Conservation (phyloP, 805 yeast species). For the Myxozyma sirexii region DNA sequence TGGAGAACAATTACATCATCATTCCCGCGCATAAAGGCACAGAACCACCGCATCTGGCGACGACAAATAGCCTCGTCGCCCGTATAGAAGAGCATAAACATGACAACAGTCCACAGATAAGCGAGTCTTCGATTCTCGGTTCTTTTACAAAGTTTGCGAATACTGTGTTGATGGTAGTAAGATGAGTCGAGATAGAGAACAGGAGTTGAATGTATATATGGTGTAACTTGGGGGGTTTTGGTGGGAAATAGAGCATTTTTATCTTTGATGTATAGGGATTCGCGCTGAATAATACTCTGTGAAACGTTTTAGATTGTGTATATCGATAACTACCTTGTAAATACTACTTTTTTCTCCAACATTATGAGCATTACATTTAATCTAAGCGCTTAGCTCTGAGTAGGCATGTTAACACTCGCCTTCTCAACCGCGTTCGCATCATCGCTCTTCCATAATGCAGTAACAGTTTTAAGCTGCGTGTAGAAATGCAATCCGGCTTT, state of each 20-base stretch:
- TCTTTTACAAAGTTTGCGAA: background rate
- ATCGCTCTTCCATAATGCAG: constrained; percentile 65
- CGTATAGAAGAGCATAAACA: constrained; percentile 5
- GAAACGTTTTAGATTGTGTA: no score
- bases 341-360: no score
- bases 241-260: no score
- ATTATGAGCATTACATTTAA: background rate
- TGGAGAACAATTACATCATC: constrained; percentile 2
- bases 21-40: constrained; percentile 2
- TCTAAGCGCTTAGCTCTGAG: constrained; percentile 47
- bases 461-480: constrained; percentile 76
- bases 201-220: no score
- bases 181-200: background rate
- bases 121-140: background rate
- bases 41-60: background rate
- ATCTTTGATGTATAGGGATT: no score
- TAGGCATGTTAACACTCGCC: constrained; percentile 71
- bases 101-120: background rate
- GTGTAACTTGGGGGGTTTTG: no score
- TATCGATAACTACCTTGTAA: no score
- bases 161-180: background rate
- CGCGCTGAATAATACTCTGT: no score
- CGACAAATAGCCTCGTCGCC: constrained; percentile 8
- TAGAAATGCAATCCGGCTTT: constrained; percentile 72
- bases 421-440: constrained; percentile 51